Base-by-base conservation (phyloP, 768 basidiomycete genomes). In the Calocybe gangraenosa region DNA sequence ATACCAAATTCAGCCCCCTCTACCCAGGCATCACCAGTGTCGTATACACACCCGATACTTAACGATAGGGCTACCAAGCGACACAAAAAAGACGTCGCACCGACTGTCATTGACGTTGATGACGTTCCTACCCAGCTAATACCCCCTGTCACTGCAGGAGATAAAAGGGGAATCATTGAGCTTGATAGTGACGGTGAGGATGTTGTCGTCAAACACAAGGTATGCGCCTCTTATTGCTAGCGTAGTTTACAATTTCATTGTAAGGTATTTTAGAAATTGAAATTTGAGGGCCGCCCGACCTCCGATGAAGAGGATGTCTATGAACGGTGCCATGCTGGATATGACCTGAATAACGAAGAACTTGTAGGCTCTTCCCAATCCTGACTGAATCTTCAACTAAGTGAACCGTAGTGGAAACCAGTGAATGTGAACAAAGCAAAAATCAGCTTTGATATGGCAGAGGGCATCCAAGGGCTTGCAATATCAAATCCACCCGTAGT, bases 281-380 rank as follows among this genome's bases (percentile, higher is more conserved):
- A 40, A 36, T 22, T 35, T 17, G 42, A 45, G n/a, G 41, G 34
- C 28, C 38, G 25, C 14, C 35, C 42, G 3, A 46, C 34, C n/a
- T 38, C 51, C n/a, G 51, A 52, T 23, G 51, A 52, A 3, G 47
- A 48, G 21, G 52, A 53, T 6, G 40, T 37, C 11, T 53, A 53
- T 15, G 33, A 13, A 9, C 46, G 52, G 13, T 49, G 41, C 23
- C 48, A 54, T 33, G 42, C 47, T 31, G 62, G 61, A 3, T 58
- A 60, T 11, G 61, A 63, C 35, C 22, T 66, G 9, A 50, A 54
- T 17, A 49, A 65, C 48, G 50, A 51, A 22, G 49, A 55, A 2
- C 52, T 47, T 21, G 63, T 65, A 48, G 9, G 53, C 53, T n/a
- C 37, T 21, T 18, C 6, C 15, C 21, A n/a, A 13, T 28, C n/a